A percentile compares a stretch with the other conserved stretches of the same genome.
Conservation (phyloP, 2,329 filamentous ascomycete genomes). For the Parasarocladium wereldwijsianum region DNA sequence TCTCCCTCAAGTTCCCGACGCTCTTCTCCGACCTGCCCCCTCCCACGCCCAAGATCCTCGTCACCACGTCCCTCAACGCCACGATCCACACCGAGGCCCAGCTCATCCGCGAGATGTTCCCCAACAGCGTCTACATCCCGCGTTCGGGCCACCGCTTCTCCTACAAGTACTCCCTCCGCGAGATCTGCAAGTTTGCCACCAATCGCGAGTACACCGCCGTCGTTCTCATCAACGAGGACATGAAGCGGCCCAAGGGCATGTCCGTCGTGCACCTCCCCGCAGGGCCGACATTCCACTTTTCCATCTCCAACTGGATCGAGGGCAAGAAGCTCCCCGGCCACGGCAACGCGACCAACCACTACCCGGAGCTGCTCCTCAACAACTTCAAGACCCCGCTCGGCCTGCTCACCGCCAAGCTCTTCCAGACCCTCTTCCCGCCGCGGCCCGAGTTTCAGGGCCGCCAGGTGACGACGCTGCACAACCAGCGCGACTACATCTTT, state of each 20-base stretch:
- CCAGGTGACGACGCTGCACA: constrained; percentile 85
- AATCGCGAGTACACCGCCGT: constrained; percentile 75
- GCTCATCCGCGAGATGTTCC: constrained; percentile 68
- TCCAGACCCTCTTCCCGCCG: constrained; percentile 47
- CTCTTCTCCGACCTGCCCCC: constrained; percentile 46
- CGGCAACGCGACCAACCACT: constrained; percentile 75
- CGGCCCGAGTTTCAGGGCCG: constrained; percentile 72
- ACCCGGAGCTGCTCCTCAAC: constrained; percentile 81
- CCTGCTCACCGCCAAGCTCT: constrained; percentile 71
- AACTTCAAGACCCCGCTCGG: constrained; percentile 91
- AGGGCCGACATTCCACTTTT: constrained; percentile 89
- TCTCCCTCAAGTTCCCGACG: constrained; percentile 45
- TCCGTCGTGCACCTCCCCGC: constrained; percentile 72
- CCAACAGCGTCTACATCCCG: constrained; percentile 74
- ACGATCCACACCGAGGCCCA: constrained; percentile 74
- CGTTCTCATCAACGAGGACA: constrained; percentile 75
- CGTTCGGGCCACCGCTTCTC: constrained; percentile 71
- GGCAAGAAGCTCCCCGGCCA: constrained; percentile 80
- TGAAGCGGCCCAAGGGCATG: constrained; percentile 68
- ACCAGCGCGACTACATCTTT: constrained; percentile 94
- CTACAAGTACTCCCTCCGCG: constrained; percentile 82
- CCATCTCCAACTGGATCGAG: constrained; percentile 79
- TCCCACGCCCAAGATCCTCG: constrained; percentile 65
- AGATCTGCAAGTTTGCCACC: constrained; percentile 74
- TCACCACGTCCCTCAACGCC: constrained; percentile 83